Percentiles rank a stretch among this genome's conserved stretches.
phyloP scores from a whole-genome alignment of 139 green algal genomes.

The Diplosphaera chodatii region DNA sequence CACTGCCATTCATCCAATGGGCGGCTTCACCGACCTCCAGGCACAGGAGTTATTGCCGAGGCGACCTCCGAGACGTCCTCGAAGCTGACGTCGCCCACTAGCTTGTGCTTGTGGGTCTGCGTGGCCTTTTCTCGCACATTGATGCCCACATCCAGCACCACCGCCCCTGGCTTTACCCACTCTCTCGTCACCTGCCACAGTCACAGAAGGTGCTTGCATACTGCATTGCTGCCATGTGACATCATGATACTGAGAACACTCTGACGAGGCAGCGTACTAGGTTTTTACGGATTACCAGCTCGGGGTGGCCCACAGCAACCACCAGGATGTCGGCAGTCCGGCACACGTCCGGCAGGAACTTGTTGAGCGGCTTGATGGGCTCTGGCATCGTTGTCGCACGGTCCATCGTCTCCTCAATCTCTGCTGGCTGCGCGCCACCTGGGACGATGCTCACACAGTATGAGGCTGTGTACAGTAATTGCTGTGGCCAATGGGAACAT shows the following conservation, averaged over 20 bases:
- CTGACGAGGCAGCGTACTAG: no score
- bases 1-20: no score
- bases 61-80: slow-evolving; percentile 51
- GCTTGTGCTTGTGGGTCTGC: slow-evolving; percentile 39
- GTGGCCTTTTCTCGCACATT: slow-evolving; percentile 70
- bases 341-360: slow-evolving; percentile 42
- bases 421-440: not conserved
- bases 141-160: slow-evolving; percentile 93
- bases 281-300: slow-evolving; percentile 25
- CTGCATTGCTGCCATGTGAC: no score
- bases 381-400: not conserved
- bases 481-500: no score
- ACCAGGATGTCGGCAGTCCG: slow-evolving; percentile 72
- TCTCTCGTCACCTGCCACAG: slow-evolving; percentile 29
- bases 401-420: not conserved
- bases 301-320: slow-evolving; percentile 63
- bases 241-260: no score
- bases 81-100: slow-evolving; percentile 88
- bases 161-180: slow-evolving; percentile 91
- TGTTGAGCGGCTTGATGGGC: not conserved
- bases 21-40: slow-evolving; percentile 88
- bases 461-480: no score
- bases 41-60: slow-evolving; percentile 86
- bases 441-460: no score
- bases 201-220: no score